These are phyloP conservation scores for Fusarium veterinarium DNA, from an alignment of 2,329 filamentous ascomycete genomes.

Conservation along the genomic window DNA sequence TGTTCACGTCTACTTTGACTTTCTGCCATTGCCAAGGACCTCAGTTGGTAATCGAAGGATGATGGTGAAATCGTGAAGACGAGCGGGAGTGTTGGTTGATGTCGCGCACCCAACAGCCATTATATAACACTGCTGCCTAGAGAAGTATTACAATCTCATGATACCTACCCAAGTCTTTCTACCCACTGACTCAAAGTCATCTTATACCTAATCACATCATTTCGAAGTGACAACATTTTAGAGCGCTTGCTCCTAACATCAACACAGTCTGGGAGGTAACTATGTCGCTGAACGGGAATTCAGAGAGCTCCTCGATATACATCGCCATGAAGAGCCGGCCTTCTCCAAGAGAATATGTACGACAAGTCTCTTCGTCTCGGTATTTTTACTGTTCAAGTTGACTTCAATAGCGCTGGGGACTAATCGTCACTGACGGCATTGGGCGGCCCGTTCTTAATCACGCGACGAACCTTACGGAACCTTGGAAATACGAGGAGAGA, in stretches of 20 bases:
- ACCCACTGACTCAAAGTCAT: neutral
- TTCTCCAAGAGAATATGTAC: neutral
- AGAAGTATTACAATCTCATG: neutral
- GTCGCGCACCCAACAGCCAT: accelerated
- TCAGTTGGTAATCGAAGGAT: accelerated
- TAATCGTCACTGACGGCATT: neutral
- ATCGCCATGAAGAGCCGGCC: neutral
- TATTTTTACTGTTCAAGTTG: neutral
- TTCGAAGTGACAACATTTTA: no score
- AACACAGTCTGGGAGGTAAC: neutral
- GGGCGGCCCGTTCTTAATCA: neutral
- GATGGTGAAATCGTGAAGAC: accelerated
- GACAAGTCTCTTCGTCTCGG: neutral
- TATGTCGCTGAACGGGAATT: neutral
- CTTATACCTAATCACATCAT: neutral
- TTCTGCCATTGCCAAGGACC: accelerated
- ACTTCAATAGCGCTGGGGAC: neutral
- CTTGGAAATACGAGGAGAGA: neutral
- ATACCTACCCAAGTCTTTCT: neutral
- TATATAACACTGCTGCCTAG: neutral
- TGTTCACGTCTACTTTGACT: accelerated
- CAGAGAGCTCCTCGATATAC: neutral
- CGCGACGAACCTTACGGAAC: neutral
- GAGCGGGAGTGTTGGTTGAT: neutral
- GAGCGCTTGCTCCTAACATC: no score